These are phyloP conservation scores for Areca catechu DNA, from an alignment of 176 grass and related monocot species.

Conservation along the genomic window DNA sequence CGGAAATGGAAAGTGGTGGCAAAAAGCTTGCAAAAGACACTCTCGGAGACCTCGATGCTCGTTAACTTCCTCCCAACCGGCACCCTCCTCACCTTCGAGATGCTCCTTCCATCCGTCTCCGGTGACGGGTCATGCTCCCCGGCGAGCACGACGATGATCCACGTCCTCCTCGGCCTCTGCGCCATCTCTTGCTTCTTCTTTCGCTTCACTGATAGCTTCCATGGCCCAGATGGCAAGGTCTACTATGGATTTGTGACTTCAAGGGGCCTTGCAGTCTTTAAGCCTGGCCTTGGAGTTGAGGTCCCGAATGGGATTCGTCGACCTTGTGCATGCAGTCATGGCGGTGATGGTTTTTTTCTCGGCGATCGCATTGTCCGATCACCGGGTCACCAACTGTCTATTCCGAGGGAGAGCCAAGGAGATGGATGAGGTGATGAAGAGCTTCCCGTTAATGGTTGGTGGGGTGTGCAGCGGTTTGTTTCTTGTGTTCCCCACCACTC, in stretches of 20 bases:
- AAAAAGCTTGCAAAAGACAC: conserved; percentile 43
- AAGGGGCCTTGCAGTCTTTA: conserved; percentile 28
- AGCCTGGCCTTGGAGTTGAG: conserved; percentile 44
- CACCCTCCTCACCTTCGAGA: conserved; percentile 54
- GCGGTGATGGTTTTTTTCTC: conserved; percentile 56
- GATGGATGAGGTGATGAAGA: conserved; percentile 63
- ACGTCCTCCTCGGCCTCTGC: conserved; percentile 37
- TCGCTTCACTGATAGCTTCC: conserved; percentile 77
- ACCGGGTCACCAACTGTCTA: conserved; percentile 38
- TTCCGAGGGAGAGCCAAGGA: conserved; percentile 35
- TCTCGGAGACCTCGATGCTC: conserved; percentile 57
- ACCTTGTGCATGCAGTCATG: conserved; percentile 49
- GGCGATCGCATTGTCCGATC: conserved; percentile 35
- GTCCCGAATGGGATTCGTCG: conserved; percentile 36
- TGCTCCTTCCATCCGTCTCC: conserved; percentile 36
- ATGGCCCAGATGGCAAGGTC: conserved; percentile 40
- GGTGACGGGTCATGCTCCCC: conserved; percentile 39
- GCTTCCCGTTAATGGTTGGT: conserved; percentile 51
- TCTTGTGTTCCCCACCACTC: conserved; percentile 48
- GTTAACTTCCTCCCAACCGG: conserved; percentile 60
- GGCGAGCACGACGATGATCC: conserved; percentile 30
- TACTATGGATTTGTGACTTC: conserved; percentile 62
- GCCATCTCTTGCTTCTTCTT: conserved; percentile 50
- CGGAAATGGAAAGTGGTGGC: conserved; percentile 29
- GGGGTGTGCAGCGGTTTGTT: conserved; percentile 50